Evolutionary conservation across 2,329 filamentous ascomycete species (phyloP).

Genomic region (Alternaria alternata): DNA sequence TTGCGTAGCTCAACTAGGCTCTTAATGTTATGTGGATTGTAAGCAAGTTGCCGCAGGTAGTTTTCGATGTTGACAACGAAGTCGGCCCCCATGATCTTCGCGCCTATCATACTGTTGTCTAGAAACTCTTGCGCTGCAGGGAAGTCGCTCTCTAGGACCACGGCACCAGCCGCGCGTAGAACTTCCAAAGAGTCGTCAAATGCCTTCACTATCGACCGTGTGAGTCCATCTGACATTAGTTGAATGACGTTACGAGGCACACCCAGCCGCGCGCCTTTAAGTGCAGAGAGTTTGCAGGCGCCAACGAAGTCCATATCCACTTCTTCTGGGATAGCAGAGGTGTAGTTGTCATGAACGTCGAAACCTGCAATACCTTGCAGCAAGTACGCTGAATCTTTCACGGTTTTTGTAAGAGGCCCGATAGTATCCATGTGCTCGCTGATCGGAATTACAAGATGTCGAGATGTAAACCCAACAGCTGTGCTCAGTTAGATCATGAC

Average conservation of each 20-base stretch:
- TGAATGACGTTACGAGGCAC: constrained; percentile 78
- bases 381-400: constrained; percentile 72
- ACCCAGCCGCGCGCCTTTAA: constrained; percentile 71
- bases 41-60: constrained; percentile 67
- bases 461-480: constrained; percentile 73
- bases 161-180: constrained; percentile 69
- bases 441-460: constrained; percentile 67
- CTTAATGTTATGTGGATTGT: constrained; percentile 53
- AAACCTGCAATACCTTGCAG: constrained; percentile 74
- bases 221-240: constrained; percentile 65
- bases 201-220: constrained; percentile 61
- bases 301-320: constrained; percentile 53
- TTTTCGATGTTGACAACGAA: constrained; percentile 72
- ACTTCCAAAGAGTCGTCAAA: constrained; percentile 58
- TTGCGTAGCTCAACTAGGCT: not conserved
- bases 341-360: constrained; percentile 72
- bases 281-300: constrained; percentile 43
- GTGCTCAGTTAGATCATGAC: not conserved
- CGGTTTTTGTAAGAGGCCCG: constrained; percentile 71
- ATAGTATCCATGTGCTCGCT: constrained; percentile 73
- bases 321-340: constrained; percentile 62
- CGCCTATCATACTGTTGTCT: constrained; percentile 67
- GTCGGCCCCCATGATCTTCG: constrained; percentile 74
- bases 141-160: constrained; percentile 68
- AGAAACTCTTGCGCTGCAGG: constrained; percentile 79